These are phyloP conservation scores for Haematococcus lacustris DNA, from an alignment of 139 green algal species.

Conservation along the genomic window DNA sequence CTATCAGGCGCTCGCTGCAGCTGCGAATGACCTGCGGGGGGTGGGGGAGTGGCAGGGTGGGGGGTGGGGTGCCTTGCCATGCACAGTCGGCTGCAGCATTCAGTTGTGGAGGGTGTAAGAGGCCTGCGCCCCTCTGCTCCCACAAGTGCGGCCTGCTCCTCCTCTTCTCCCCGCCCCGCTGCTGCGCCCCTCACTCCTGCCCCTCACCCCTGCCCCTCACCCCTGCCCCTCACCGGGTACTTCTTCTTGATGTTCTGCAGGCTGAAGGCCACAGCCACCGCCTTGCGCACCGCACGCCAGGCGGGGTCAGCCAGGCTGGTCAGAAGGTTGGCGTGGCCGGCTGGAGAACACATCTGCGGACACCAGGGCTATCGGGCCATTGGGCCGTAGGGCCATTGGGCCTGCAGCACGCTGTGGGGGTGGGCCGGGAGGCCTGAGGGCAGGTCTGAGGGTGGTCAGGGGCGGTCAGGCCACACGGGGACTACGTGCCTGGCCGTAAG, in stretches of 20 bases:
- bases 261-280: slow-evolving; percentile 43
- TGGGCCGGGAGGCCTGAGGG: not conserved
- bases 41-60: not conserved
- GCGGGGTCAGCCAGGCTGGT: slow-evolving; percentile 33
- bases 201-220: too few relatives aligned
- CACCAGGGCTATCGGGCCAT: not conserved
- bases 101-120: not conserved
- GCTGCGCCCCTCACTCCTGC: too few relatives aligned
- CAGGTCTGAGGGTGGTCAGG: not conserved
- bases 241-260: slow-evolving; percentile 50
- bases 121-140: too few relatives aligned
- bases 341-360: slow-evolving; percentile 32
- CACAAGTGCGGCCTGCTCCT: not conserved
- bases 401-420: not conserved
- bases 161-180: not conserved
- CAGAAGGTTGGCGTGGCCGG: slow-evolving; percentile 42
- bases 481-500: not conserved
- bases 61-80: not conserved
- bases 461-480: not conserved
- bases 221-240: slow-evolving; percentile 27
- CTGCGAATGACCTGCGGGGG: slow-evolving; percentile 4
- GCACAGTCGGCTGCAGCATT: not conserved
- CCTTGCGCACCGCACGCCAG: slow-evolving; percentile 51
- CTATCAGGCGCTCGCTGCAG: slow-evolving; percentile 11
- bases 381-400: too few relatives aligned